Percentiles rank a stretch among this genome's conserved stretches.
Evolutionary conservation across 83 land plant species (phyloP).

Genomic region (Picea engelmannii): DNA sequence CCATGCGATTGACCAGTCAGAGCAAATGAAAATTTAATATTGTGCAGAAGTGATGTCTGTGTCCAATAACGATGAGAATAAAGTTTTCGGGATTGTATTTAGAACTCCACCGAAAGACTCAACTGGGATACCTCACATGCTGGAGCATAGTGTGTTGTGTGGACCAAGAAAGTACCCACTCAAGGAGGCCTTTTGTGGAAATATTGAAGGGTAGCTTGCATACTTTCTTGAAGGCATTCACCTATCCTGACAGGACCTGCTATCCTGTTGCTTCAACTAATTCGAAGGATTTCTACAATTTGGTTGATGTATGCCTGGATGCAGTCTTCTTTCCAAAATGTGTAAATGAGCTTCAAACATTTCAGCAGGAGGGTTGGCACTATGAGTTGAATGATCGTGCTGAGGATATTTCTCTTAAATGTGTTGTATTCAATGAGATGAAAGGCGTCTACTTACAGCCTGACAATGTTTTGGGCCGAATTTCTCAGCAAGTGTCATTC

Average conservation of each 20-base stretch:
- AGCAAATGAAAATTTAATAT: too few relatives aligned
- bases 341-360: slow-evolving; percentile 82
- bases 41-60: too few relatives aligned
- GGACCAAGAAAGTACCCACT: slow-evolving; percentile 32
- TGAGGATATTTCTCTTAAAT: slow-evolving; percentile 92
- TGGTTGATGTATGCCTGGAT: slow-evolving; percentile 98
- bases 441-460: slow-evolving; percentile 73
- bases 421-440: slow-evolving; percentile 99
- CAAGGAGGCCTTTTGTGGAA: slow-evolving; percentile 97
- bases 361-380: slow-evolving; percentile 99
- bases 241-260: slow-evolving; percentile 96
- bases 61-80: too few relatives aligned
- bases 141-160: too few relatives aligned
- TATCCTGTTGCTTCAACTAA: slow-evolving; percentile 99
- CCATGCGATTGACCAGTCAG: too few relatives aligned
- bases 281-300: slow-evolving; percentile 94
- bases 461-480: too few relatives aligned
- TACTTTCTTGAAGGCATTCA: slow-evolving; percentile 96
- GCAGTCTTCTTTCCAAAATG: slow-evolving; percentile 98
- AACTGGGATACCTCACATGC: too few relatives aligned
- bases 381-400: slow-evolving; percentile 87
- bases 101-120: too few relatives aligned
- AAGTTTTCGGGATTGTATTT: too few relatives aligned
- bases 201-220: slow-evolving; percentile 92
- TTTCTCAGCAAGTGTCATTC: too few relatives aligned